Base-by-base conservation (phyloP, 768 basidiomycete species). In the Leccinum pellstonianum region DNA sequence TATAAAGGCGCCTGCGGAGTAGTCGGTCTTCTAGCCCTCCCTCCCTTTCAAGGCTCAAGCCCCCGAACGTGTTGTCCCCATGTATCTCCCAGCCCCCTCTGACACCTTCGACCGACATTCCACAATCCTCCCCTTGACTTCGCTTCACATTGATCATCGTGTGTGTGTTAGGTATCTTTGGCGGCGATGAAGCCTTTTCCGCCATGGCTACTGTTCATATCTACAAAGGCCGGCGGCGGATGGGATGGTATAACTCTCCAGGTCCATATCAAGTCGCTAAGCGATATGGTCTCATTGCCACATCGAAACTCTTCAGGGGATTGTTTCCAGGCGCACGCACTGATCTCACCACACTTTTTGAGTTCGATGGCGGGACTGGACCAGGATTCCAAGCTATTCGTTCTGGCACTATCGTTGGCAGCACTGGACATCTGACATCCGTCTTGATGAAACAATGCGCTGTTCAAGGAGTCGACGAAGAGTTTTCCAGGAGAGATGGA, bases 101-200 rank as follows among this genome's bases (percentile, higher is more conserved):
- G 48, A 29, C 37, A 25, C 23, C 4, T 19, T 56, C 19, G 31
- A 27, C 5, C 55, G 23, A 12, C 49, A 47, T 46, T 51, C 59
- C 31, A 11, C 49, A 38, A 37, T 57, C 23, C 15, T 27, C 25
- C 41, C 55, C 8, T 6, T n/a, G 14, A 47, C 50, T 1, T 12
- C n/a, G 2, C 43, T 64, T 64, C 48, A 47, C 55, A 14, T 55
- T 73, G 1, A 65, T 72, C 53, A 55, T 63, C 3, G 66, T 70
- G 3, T 71, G 70, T 11, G 61, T 73, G 5, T 65, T 66, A 0
- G 70, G 67, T 35, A 66, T 74, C 29, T 68, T 75, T 35, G 72
- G 73, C 38, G 74, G 74, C 3, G 66, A 72, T 19, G 71, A 72
- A 33, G 74, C 74, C 1, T 57, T 73, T 25, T 66, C 73, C 10